Evolutionary conservation across 768 basidiomycete species (phyloP).

Genomic region (Serendipita sp.): DNA sequence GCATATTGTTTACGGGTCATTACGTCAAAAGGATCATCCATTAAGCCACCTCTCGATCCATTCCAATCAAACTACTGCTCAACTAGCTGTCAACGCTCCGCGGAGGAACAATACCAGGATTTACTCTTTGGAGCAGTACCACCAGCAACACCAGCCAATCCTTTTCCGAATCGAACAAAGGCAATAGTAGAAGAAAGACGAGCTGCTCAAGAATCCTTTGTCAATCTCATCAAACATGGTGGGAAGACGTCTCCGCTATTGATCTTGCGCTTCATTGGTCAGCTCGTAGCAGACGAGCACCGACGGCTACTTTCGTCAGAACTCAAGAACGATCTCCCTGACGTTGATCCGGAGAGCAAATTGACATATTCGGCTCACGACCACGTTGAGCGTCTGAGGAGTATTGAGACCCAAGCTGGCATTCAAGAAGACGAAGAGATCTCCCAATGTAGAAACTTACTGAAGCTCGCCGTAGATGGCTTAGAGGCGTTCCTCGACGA

Average conservation of each 20-base stretch:
- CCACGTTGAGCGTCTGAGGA: conserved; percentile 61
- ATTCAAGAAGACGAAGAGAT: conserved; percentile 30
- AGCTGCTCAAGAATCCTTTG: conserved; percentile 43
- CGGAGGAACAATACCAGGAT: conserved; percentile 44
- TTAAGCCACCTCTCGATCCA: conserved; percentile 34
- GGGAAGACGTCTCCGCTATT: conserved; percentile 34
- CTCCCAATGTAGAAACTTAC: conserved; percentile 34
- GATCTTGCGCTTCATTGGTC: conserved; percentile 53
- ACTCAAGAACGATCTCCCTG: conserved; percentile 24
- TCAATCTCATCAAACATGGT: conserved; percentile 36
- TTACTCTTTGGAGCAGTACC: conserved; percentile 57
- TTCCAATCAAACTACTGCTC: conserved; percentile 59
- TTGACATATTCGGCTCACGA: conserved; percentile 45
- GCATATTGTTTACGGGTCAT: conserved; percentile 55
- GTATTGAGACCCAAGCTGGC: conserved; percentile 34
- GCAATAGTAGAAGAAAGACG: conserved; percentile 28
- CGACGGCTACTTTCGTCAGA: conserved; percentile 12
- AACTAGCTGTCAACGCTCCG: conserved; percentile 38
- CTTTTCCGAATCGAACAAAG: not conserved
- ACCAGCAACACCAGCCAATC: conserved; percentile 24
- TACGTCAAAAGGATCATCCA: conserved; percentile 24
- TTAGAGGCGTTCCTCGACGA: conserved; percentile 54
- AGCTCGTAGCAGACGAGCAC: conserved; percentile 50
- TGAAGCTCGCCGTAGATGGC: conserved; percentile 43
- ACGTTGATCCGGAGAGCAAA: conserved; percentile 15